Percentiles rank a stretch among this genome's conserved stretches.
Conservation (phyloP, 2,329 filamentous ascomycete genomes). For the Dendrostoma leiphaemia region DNA sequence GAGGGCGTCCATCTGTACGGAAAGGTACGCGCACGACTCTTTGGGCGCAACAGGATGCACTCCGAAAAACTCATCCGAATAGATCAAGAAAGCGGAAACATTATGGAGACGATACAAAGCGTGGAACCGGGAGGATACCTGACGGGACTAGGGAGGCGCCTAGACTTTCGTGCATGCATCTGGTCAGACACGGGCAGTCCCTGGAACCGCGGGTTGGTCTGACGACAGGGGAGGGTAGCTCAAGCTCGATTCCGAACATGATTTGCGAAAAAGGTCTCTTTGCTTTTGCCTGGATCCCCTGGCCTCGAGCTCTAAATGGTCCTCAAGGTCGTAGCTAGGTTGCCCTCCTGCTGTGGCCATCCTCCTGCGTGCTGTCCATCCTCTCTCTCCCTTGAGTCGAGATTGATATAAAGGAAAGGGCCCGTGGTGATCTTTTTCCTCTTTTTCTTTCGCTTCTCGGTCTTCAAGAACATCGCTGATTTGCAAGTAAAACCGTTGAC, state of each 20-base stretch:
- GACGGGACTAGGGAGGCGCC: constrained; percentile 2
- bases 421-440: constrained; percentile 3
- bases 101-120: constrained; percentile 4
- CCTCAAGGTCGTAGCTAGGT: neutral
- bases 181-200: constrained; percentile 10
- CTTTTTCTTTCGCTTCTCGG: neutral
- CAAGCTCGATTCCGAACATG: constrained; percentile 13
- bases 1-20: too few species aligned
- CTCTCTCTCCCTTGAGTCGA: constrained; percentile 7
- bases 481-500: neutral
- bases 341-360: neutral
- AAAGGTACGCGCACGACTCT: too few species aligned
- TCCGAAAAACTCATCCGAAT: too few species aligned
- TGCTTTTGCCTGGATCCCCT: constrained; percentile 12
- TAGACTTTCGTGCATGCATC: constrained; percentile 11
- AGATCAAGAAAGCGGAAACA: constrained; percentile 1
- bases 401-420: constrained; percentile 14
- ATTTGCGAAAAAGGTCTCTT: constrained; percentile 5
- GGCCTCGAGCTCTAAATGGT: constrained; percentile 8
- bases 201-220: constrained; percentile 2
- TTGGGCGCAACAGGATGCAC: too few species aligned
- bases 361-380: too few species aligned
- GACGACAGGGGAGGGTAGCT: constrained; percentile 12
- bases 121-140: neutral
- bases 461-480: neutral